Evolutionary conservation across 1,284 basidiomycete genomes (phyloP).

Genomic region (Takashimella tepidaria): DNA sequence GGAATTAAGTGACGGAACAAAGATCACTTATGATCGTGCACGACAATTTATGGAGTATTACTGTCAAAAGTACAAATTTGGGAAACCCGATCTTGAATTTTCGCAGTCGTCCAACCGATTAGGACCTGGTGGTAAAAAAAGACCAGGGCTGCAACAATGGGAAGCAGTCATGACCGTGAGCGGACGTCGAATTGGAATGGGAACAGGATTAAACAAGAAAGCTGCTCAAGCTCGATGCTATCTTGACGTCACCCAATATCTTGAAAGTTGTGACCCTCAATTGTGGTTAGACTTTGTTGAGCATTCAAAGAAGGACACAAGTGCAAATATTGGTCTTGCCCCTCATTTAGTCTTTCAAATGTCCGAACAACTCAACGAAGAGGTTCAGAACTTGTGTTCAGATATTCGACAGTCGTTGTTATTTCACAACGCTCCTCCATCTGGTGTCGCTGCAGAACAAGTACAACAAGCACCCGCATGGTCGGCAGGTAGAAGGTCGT

Average conservation of each 20-base stretch:
- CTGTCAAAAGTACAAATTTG: slow-evolving; percentile 73
- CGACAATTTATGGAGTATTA: slow-evolving; percentile 94
- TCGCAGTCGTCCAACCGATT: slow-evolving; percentile 29
- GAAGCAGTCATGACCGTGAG: slow-evolving; percentile 77
- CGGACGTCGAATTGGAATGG: slow-evolving; percentile 74
- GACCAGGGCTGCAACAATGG: slow-evolving; percentile 52
- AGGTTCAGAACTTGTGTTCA: slow-evolving; percentile 65
- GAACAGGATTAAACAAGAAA: slow-evolving; percentile 68
- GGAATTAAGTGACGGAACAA: slow-evolving; percentile 61
- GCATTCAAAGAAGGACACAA: slow-evolving; percentile 31
- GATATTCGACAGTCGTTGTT: slow-evolving; percentile 60
- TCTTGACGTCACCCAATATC: slow-evolving; percentile 79
- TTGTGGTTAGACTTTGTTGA: slow-evolving; percentile 70
- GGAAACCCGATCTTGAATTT: slow-evolving; percentile 71
- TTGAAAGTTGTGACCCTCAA: slow-evolving; percentile 73
- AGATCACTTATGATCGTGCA: slow-evolving; percentile 68
- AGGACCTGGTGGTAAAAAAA: slow-evolving; percentile 1
- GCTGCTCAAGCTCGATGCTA: slow-evolving; percentile 67
- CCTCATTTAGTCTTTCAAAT: slow-evolving; percentile 69
- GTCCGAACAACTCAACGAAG: slow-evolving; percentile 64
- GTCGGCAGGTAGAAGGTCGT: slow-evolving; percentile 21
- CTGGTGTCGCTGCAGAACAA: slow-evolving; percentile 22
- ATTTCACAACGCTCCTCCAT: slow-evolving; percentile 46
- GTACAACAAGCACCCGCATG: slow-evolving; percentile 25
- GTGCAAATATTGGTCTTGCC: slow-evolving; percentile 55